Evolutionary conservation across 352 stramenopile species (phyloP).

Genomic region (Lagenidium giganteum): DNA sequence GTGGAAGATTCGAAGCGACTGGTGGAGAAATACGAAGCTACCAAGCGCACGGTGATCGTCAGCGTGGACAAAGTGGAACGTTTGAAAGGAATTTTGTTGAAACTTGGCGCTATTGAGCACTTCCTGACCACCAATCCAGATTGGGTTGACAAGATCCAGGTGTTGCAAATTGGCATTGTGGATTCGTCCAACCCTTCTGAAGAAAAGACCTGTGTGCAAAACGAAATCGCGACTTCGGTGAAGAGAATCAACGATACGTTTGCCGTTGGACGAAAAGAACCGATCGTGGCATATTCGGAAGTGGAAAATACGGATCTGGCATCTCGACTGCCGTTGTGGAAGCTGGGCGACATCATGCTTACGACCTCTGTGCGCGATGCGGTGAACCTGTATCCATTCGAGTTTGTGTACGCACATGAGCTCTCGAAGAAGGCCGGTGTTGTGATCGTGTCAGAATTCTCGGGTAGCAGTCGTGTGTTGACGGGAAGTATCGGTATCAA

Average conservation of each 20-base stretch:
- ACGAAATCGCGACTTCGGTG: conserved; percentile 53
- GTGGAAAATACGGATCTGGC: conserved; percentile 81
- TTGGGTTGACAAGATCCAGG: conserved; percentile 78
- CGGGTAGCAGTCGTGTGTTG: conserved; percentile 94
- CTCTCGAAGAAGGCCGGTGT: conserved; percentile 76
- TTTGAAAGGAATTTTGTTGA: conserved; percentile 96
- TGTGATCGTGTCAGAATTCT: conserved; percentile 98
- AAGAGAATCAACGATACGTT: conserved; percentile 74
- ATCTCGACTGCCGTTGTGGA: conserved; percentile 67
- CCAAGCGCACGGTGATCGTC: conserved; percentile 82
- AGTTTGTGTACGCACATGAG: conserved; percentile 84
- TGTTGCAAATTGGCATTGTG: conserved; percentile 80
- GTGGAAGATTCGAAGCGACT: conserved; percentile 36
- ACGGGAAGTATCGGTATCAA: conserved; percentile 96
- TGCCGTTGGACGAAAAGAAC: conserved; percentile 27
- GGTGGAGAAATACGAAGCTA: conserved; percentile 42
- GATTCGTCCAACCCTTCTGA: conserved; percentile 69
- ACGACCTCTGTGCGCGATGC: conserved; percentile 77
- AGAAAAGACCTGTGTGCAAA: conserved; percentile 56
- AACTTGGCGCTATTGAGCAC: conserved; percentile 94
- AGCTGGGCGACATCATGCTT: conserved; percentile 62
- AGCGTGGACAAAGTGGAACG: conserved; percentile 95
- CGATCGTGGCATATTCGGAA: conserved; percentile 63
- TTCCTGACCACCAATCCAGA: conserved; percentile 87
- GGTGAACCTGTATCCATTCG: conserved; percentile 82